phyloP scores from a whole-genome alignment of 495 filamentous ascomycete species.

The Diplogelasinospora grovesii region DNA sequence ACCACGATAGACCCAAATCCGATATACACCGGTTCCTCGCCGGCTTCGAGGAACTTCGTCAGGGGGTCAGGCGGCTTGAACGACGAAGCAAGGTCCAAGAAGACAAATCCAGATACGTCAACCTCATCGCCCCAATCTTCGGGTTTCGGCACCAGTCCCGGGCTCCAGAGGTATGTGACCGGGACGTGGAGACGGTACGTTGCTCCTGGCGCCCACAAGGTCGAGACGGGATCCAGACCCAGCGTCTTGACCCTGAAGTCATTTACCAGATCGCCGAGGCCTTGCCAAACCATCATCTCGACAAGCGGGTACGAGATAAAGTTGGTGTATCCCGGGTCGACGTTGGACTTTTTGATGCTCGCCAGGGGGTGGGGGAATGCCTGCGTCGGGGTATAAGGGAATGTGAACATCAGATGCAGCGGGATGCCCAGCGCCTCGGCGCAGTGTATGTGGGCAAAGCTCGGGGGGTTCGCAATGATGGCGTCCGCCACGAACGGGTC shows the following conservation, averaged over 20 bases:
- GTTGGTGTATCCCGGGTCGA: slow-evolving; percentile 56
- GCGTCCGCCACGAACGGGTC: slow-evolving; percentile 70
- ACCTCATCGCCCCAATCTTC: slow-evolving; percentile 68
- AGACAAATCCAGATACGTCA: slow-evolving; percentile 67
- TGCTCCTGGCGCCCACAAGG: slow-evolving; percentile 61
- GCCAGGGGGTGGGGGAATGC: slow-evolving; percentile 68
- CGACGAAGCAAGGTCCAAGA: slow-evolving; percentile 56
- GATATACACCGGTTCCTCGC: slow-evolving; percentile 55
- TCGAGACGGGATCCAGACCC: slow-evolving; percentile 58
- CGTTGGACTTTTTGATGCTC: slow-evolving; percentile 57
- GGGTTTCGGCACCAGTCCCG: slow-evolving; percentile 73
- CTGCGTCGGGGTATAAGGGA: slow-evolving; percentile 62
- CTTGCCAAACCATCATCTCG: slow-evolving; percentile 78
- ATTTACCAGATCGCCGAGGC: slow-evolving; percentile 70
- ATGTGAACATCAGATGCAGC: slow-evolving; percentile 79
- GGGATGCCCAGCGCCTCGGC: slow-evolving; percentile 76
- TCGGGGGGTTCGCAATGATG: slow-evolving; percentile 80
- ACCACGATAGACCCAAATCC: slow-evolving; percentile 66
- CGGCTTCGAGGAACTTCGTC: slow-evolving; percentile 54
- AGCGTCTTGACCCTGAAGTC: slow-evolving; percentile 59
- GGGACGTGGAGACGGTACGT: slow-evolving; percentile 60
- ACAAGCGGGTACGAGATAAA: slow-evolving; percentile 68
- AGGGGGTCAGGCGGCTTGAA: slow-evolving; percentile 60
- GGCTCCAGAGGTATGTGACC: slow-evolving; percentile 76
- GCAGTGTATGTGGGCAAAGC: slow-evolving; percentile 74